Evolutionary conservation across 179 eudicot species (phyloP).

Genomic region (Sideroxylon spinosum): DNA sequence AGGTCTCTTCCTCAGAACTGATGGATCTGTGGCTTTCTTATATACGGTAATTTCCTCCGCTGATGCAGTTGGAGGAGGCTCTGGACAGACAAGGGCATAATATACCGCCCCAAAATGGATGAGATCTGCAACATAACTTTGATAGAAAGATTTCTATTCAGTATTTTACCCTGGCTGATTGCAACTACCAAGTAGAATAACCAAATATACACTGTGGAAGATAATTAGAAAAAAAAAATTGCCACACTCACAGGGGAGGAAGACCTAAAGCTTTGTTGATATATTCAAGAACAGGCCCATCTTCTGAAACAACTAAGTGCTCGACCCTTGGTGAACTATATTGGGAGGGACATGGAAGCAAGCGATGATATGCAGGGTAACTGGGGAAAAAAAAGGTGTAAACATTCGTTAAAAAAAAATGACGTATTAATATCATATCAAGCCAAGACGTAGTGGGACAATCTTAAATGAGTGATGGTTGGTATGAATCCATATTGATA

Average conservation of each 20-base stretch:
- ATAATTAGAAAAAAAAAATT: neutral
- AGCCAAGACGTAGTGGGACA: neutral
- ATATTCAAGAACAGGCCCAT: slow-evolving; percentile 67
- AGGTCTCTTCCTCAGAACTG: slow-evolving; percentile 47
- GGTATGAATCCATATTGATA: neutral
- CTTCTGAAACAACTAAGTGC: slow-evolving; percentile 82
- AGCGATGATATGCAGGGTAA: slow-evolving; percentile 52
- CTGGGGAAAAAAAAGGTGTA: slow-evolving; percentile 33
- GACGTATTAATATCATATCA: neutral
- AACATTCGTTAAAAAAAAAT: neutral
- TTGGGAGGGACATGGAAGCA: slow-evolving; percentile 68
- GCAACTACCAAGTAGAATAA: neutral
- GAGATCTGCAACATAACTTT: slow-evolving; percentile 91
- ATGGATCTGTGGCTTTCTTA: slow-evolving; percentile 62
- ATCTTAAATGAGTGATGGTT: neutral
- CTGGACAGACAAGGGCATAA: slow-evolving; percentile 86
- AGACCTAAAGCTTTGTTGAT: slow-evolving; percentile 67
- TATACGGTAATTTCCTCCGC: slow-evolving; percentile 57
- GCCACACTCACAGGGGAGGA: slow-evolving; percentile 65
- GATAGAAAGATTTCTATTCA: slow-evolving; percentile 20
- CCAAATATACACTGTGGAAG: neutral
- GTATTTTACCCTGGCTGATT: slow-evolving; percentile 13
- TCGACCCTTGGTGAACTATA: slow-evolving; percentile 74
- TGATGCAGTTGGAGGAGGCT: slow-evolving; percentile 88
- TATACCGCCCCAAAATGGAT: slow-evolving; percentile 92